Conservation (phyloP, 768 basidiomycete genomes). For the Mycena epipterygia region DNA sequence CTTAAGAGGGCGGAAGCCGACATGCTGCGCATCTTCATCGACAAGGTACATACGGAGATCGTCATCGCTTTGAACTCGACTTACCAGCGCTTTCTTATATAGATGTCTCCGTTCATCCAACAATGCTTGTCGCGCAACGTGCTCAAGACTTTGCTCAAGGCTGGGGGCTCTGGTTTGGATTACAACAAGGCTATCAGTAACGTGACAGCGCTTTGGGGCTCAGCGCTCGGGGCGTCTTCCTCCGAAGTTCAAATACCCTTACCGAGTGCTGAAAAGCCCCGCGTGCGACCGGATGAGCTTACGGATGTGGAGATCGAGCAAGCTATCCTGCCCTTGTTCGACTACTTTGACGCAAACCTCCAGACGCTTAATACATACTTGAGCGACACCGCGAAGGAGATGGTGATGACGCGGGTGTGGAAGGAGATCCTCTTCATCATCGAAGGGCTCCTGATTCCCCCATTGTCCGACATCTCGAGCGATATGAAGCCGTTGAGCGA, state of each 20-base stretch:
- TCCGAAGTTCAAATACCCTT: conserved; percentile 85
- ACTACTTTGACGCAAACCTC: conserved; percentile 96
- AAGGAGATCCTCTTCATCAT: conserved; percentile 92
- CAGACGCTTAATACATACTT: conserved; percentile 92
- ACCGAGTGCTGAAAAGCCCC: conserved; percentile 80
- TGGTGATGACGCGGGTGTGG: conserved; percentile 95
- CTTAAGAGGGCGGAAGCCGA: conserved; percentile 94
- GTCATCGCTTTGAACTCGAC: neutral
- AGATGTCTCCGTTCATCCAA: conserved; percentile 96
- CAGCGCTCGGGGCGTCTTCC: conserved; percentile 75
- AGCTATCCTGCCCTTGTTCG: conserved; percentile 92
- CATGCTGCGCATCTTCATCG: conserved; percentile 96
- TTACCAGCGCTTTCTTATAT: neutral
- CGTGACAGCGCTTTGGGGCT: conserved; percentile 84
- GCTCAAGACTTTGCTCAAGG: conserved; percentile 84
- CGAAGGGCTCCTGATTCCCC: conserved; percentile 91
- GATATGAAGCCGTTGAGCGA: conserved; percentile 94
- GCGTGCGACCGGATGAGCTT: conserved; percentile 82
- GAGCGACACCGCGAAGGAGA: conserved; percentile 86
- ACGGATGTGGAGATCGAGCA: conserved; percentile 96
- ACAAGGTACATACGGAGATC: conserved; percentile 77
- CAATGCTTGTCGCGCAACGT: conserved; percentile 85
- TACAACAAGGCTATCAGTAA: conserved; percentile 93
- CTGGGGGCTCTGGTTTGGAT: conserved; percentile 69
- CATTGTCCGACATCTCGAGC: conserved; percentile 85